Base-by-base conservation (phyloP, 345 rosid species). In the Eutrema heterophyllum region DNA sequence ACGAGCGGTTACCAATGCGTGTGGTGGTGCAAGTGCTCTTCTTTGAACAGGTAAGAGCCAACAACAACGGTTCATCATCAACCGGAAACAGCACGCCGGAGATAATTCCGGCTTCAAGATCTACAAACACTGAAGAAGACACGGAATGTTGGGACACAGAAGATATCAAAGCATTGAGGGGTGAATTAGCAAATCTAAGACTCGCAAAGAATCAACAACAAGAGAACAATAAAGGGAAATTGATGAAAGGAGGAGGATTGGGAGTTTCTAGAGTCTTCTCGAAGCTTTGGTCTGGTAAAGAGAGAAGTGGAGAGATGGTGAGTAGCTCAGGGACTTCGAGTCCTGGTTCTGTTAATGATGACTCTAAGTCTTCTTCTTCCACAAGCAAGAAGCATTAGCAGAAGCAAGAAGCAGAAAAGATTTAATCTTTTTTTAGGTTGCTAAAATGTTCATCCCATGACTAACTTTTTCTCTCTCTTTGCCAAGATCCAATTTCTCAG, bases 21-120 rank as follows among this genome's bases (percentile, higher is more conserved):
- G 92, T 93, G 4, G 92, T 90, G 12, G 98, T 93, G 57, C 98
- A 93, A 79, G 96, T 87, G 27, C 98, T 93, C 72, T 93, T 93
- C 88, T 90, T 93, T 32, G 98, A 93, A 77, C 97, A 89, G 63
- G 82, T 86, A 56, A 77, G 87, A 81, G 86, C 89, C 63, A 77
- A 76, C 65, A 75, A 45, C 79, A 76, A 71, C 36, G 73, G 73
- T 14, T 74, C 89, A 3, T 61, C 86, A 16, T 73, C 89, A 1
- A 78, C 82, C 0, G 88, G 87, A 14, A 83, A 73, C 82, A 80
- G 82, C 84, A 85, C 93, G 0, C 89, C 95, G 1, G 89, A 87
- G 55, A 46, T 76, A 9, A 76, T 83, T 13, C 84, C 91, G 0
- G 66, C 73, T 18, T 91, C 99, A 1, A 86, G 92, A 75, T 86